Conservation (phyloP, 192 early-diverging fungal genomes). For the Coemansia sp. region DNA sequence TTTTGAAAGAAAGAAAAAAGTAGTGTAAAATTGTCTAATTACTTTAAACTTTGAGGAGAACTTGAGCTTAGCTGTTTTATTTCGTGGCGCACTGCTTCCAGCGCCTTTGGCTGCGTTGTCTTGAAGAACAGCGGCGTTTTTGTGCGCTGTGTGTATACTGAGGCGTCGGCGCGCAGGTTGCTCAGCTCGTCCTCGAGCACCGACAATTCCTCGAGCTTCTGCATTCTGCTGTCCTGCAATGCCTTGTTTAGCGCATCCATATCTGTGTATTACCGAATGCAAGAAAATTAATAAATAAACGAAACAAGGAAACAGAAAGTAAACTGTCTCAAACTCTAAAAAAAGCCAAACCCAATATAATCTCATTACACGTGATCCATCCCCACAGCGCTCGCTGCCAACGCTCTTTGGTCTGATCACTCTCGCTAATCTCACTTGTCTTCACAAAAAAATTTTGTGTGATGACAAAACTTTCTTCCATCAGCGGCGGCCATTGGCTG, state of each 20-base stretch:
- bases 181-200: constrained; percentile 35
- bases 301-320: too few species aligned
- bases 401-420: too few species aligned
- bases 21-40: too few species aligned
- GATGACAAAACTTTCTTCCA: neutral
- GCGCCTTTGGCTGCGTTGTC: constrained; percentile 8
- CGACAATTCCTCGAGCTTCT: constrained; percentile 17
- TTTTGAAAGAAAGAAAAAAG: neutral
- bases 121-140: constrained; percentile 20
- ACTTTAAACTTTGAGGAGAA: neutral
- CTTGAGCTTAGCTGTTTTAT: constrained; percentile 4
- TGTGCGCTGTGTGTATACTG: constrained; percentile 26
- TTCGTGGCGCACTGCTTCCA: constrained; percentile 8
- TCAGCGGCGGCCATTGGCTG: neutral
- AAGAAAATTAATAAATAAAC: too few species aligned
- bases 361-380: neutral
- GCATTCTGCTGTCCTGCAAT: neutral
- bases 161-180: constrained; percentile 15
- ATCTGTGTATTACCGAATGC: too few species aligned
- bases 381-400: too few species aligned
- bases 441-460: neutral
- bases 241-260: neutral
- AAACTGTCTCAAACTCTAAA: too few species aligned
- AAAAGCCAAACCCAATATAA: too few species aligned
- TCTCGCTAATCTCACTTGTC: too few species aligned